A percentile compares a stretch with the other conserved stretches of the same genome.
Conservation (phyloP, 805 yeast species). For the Schwanniomyces yamadae region DNA sequence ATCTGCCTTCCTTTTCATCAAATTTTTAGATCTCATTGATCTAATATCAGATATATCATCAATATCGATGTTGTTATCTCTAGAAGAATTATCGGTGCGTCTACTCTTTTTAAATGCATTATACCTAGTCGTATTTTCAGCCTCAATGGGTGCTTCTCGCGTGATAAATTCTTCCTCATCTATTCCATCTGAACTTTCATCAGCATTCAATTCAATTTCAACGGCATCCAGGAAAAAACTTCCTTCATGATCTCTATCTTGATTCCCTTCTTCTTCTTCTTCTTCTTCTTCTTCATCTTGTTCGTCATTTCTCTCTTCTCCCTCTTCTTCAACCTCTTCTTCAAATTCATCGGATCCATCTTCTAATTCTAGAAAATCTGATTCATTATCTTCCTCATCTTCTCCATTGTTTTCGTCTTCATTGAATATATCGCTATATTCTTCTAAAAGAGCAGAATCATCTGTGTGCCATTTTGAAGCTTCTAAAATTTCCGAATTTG, state of each 20-base stretch:
- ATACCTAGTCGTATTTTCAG: too few relatives aligned
- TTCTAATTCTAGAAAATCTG: conserved; percentile 15
- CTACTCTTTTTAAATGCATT: not conserved
- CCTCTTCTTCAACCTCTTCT: conserved; percentile 15
- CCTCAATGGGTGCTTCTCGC: not conserved
- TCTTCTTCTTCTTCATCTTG: conserved; percentile 13
- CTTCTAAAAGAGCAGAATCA: not conserved
- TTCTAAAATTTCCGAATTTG: too few relatives aligned
- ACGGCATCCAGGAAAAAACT: conserved; percentile 2
- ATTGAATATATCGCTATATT: conserved; percentile 10
- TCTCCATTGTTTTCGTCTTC: conserved; percentile 17
- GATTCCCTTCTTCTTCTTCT: conserved; percentile 11
- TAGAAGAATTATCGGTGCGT: not conserved
- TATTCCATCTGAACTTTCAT: not conserved
- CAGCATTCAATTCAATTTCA: not conserved
- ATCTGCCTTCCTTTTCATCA: not conserved
- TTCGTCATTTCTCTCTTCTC: conserved; percentile 12
- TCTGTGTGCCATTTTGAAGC: too few relatives aligned
- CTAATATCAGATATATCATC: too few relatives aligned
- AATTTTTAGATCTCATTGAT: not conserved
- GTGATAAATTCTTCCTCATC: not conserved
- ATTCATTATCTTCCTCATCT: conserved; percentile 19
- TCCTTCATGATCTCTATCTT: conserved; percentile 7
- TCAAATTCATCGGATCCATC: conserved; percentile 24
- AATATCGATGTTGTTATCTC: not conserved